phyloP scores from a whole-genome alignment of 148 eudicot genomes.

The Silene latifolia region DNA sequence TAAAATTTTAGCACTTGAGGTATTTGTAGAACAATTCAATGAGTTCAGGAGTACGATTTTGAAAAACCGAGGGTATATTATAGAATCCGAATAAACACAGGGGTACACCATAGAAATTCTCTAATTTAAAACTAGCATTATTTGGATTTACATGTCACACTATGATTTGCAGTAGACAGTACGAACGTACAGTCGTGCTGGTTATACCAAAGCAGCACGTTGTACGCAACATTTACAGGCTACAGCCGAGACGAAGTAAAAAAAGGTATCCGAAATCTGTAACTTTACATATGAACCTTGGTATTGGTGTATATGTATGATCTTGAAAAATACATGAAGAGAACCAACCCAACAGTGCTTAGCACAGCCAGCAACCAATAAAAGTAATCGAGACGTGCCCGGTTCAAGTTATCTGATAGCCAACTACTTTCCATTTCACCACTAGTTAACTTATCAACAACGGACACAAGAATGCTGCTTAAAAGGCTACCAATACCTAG shows the following conservation, averaged over 20 bases:
- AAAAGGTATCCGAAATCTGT: not conserved
- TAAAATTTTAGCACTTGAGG: too few relatives aligned
- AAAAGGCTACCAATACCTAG: constrained; percentile 56
- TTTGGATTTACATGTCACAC: too few relatives aligned
- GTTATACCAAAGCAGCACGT: too few relatives aligned
- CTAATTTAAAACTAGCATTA: too few relatives aligned
- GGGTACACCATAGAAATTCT: too few relatives aligned
- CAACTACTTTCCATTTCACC: constrained; percentile 33
- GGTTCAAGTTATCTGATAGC: constrained; percentile 47
- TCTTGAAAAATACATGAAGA: constrained; percentile 23
- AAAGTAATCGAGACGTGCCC: constrained; percentile 50
- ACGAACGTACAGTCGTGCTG: too few relatives aligned
- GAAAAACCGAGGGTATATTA: too few relatives aligned
- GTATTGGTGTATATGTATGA: constrained; percentile 28
- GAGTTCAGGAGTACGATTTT: too few relatives aligned
- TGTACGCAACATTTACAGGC: too few relatives aligned
- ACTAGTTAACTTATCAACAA: constrained; percentile 37
- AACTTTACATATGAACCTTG: not conserved
- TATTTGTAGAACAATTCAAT: too few relatives aligned
- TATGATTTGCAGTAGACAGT: not conserved
- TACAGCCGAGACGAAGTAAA: not conserved
- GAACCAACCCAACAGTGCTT: constrained; percentile 21
- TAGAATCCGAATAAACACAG: too few relatives aligned
- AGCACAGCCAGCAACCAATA: constrained; percentile 40
- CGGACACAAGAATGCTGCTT: constrained; percentile 48